These are phyloP conservation scores for Ormosia emarginata DNA, from an alignment of 306 rosid species.

Conservation along the genomic window DNA sequence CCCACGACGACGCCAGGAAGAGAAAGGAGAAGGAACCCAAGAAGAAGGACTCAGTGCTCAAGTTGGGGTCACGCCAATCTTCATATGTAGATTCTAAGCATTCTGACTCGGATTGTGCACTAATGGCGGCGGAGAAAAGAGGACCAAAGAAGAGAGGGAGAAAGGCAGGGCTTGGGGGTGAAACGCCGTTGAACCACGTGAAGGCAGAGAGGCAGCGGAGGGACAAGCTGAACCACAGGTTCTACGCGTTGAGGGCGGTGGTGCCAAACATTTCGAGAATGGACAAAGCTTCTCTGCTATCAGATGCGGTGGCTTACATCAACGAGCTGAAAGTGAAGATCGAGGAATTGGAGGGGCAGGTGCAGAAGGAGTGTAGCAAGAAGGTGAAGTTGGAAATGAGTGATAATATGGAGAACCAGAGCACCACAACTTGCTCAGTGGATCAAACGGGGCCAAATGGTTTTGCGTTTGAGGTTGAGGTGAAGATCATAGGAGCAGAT, in stretches of 20 bases:
- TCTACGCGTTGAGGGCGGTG: slow-evolving; percentile 78
- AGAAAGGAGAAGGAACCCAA: neutral
- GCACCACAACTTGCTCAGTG: slow-evolving; percentile 47
- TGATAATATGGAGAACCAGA: slow-evolving; percentile 53
- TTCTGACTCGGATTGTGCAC: slow-evolving; percentile 54
- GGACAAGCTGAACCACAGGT: slow-evolving; percentile 83
- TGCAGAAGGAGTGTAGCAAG: slow-evolving; percentile 13
- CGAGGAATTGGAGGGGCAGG: slow-evolving; percentile 48
- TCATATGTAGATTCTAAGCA: slow-evolving; percentile 42
- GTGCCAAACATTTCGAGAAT: slow-evolving; percentile 89
- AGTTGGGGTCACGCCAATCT: neutral
- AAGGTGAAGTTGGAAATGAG: slow-evolving; percentile 43
- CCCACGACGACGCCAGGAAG: neutral
- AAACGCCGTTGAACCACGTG: slow-evolving; percentile 65
- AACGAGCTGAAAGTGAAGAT: slow-evolving; percentile 56
- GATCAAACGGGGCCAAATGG: slow-evolving; percentile 35
- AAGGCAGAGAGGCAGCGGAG: slow-evolving; percentile 90
- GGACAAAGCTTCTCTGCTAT: slow-evolving; percentile 85
- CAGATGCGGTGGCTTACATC: slow-evolving; percentile 82
- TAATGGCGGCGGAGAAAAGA: neutral
- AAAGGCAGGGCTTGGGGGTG: slow-evolving; percentile 49
- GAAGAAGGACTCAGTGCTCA: neutral
- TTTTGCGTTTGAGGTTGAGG: slow-evolving; percentile 50
- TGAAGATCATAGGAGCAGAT: slow-evolving; percentile 58
- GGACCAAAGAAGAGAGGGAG: slow-evolving; percentile 63